phyloP scores from a whole-genome alignment of 1,139 yeast genomes.

The Protomyces gravidus region DNA sequence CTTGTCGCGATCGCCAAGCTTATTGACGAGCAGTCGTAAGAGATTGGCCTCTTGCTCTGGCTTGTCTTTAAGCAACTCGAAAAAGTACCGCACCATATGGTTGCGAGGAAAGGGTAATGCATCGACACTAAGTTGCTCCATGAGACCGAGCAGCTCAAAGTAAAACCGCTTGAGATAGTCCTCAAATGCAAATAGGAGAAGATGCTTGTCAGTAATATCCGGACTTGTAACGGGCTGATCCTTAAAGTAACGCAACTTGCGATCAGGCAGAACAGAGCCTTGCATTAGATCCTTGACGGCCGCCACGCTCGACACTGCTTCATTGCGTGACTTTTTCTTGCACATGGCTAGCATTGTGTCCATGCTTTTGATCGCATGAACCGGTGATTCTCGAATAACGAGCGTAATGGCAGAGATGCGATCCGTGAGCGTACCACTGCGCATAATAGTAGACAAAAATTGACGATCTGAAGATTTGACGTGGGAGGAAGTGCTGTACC shows the following conservation, averaged over 20 bases:
- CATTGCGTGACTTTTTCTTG: constrained; percentile 87
- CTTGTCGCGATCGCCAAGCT: constrained; percentile 86
- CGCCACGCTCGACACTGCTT: constrained; percentile 83
- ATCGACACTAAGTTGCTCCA: constrained; percentile 78
- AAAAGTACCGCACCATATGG: constrained; percentile 68
- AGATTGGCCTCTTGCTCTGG: constrained; percentile 97
- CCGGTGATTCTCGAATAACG: constrained; percentile 88
- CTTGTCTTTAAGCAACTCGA: constrained; percentile 72
- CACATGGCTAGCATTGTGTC: constrained; percentile 74
- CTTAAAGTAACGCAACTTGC: constrained; percentile 74
- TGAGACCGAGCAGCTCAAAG: constrained; percentile 63
- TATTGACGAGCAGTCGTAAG: constrained; percentile 82
- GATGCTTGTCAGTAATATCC: constrained; percentile 41
- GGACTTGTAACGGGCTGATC: constrained; percentile 56
- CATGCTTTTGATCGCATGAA: constrained; percentile 79
- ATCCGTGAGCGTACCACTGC: constrained; percentile 93
- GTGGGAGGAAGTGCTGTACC: constrained; percentile 33
- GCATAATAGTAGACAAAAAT: constrained; percentile 81
- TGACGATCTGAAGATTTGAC: constrained; percentile 61
- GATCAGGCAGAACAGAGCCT: constrained; percentile 72
- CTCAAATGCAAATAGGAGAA: constrained; percentile 79
- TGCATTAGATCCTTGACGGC: constrained; percentile 84
- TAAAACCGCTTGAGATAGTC: constrained; percentile 76
- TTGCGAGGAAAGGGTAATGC: constrained; percentile 87
- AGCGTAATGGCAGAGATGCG: constrained; percentile 91